Evolutionary conservation across 2,329 filamentous ascomycete species (phyloP), one percentile per base, ranked within the genome.

Genomic region (Pestalotiopsis fici): DNA sequence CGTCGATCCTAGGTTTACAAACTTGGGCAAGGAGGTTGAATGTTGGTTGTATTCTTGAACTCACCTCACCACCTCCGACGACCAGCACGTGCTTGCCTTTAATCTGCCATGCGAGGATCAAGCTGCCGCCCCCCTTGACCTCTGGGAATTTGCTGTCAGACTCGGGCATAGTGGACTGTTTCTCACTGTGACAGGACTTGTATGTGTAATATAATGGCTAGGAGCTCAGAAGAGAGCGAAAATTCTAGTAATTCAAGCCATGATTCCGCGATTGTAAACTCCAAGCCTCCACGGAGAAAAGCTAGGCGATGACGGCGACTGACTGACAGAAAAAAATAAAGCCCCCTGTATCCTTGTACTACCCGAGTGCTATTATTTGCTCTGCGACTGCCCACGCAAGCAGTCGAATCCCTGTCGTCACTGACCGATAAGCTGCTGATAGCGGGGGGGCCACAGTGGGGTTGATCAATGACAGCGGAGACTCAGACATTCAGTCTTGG

Each of bases 71-170:
- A 74, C 96, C 96, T 71, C 96, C 96, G 7, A 99, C 89, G 4
- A 99, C 93, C n/a, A 99, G 83, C 18, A 98, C 91, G 71, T 90
- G 89, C 81, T 97, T 98, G 79, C 91, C 91, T 77, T 90, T 92
- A 75, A 97, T 91, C 83, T 98, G 96, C 95, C 95, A 99, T 77
- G 96, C 96, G 64, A 99, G 84, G 70, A 99, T 96, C 71, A 99
- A 83, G 69, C 95, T 98, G 68, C 95, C 96, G 64, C 95, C 95
- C 66, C 94, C 93, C 80, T 98, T 91, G 31, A 98, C 88, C 70
- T 91, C 85, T 67, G 95, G 94, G 76, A 93, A 98, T 63, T 87
- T 78, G 63, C 78, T 79, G 31, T 65, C 65, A 54, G 50, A 68
- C 15, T 27, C 21, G 12, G 59, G 18, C 59, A 62, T 43, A 37